Base-by-base conservation (phyloP, 106 monocot genomes). In the Acorus calamus region DNA sequence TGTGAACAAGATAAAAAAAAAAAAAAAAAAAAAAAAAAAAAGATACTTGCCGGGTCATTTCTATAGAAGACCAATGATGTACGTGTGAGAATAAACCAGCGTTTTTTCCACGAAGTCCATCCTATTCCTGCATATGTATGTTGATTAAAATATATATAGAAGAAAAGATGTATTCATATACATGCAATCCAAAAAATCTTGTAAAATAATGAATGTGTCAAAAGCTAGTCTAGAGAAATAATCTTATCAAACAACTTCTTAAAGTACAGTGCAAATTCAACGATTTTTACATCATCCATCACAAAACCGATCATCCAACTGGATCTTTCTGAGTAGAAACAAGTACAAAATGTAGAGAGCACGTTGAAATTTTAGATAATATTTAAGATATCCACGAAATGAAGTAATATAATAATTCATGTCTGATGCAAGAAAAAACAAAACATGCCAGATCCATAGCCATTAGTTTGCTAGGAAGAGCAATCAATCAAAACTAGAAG, bases 101-200 rank as follows among this genome's bases (percentile, higher is more conserved):
- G 76, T 69, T 77, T 87, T 67, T 92, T 92, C 92, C 92, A 92
- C 59, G 87, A 84, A 55, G 87, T 84, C 92, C 92, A 92, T 63
- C 86, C 87, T 52, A 92, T 76, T 50, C 87, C 92, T 92, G 79
- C 42, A 81, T 5, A 51, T 14, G 6, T 28, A 56, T 49, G 47
- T 28, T 28, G 8, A 56, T n/a, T 56, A 8, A 5, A 62, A 56
- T 47, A 14, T 8, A 8, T 3, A 4, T 9, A 12, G 5, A 10
- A 42, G 10, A 41, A 53, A 46, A 11, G 50, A 6, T 44, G 43
- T 28, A 28, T 28, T 28, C 28, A 28, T 28, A 28, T 28, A 28
- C 28, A 28, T 28, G 28, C 28, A 50, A 43, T 44, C 43, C 6
- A 14, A 42, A 61, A 66, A 49, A n/a, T 47, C 46, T 44, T 49